Percentiles rank a stretch among this genome's conserved stretches.
phyloP scores from a whole-genome alignment of 192 early-diverging fungal species.

The Gryganskiella cystojenkinii region DNA sequence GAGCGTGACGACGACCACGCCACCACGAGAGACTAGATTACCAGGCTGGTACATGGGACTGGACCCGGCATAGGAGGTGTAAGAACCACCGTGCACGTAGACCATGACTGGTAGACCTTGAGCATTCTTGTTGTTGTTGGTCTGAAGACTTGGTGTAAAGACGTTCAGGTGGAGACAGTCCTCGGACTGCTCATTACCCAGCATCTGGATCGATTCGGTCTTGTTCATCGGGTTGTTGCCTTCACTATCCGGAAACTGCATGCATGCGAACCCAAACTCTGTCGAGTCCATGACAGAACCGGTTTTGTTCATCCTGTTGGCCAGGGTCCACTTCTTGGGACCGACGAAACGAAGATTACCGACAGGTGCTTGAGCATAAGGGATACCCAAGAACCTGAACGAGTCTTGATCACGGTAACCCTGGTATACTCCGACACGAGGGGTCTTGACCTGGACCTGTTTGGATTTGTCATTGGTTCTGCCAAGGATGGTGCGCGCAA shows the following conservation, averaged over 20 bases:
- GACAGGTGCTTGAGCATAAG: slow-evolving; percentile 24
- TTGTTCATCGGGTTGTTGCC: background rate
- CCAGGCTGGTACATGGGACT: background rate
- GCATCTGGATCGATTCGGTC: no score
- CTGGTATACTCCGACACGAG: background rate
- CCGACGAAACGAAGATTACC: slow-evolving; percentile 6
- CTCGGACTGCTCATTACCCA: slow-evolving; percentile 3
- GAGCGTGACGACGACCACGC: slow-evolving; percentile 16
- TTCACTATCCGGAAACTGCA: background rate
- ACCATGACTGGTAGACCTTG: slow-evolving; percentile 7
- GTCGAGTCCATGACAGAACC: background rate
- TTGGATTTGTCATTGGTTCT: background rate
- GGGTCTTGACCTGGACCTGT: background rate
- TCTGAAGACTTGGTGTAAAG: slow-evolving; percentile 13
- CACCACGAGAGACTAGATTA: slow-evolving; percentile 16
- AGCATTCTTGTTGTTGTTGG: no score
- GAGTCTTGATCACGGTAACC: slow-evolving; percentile 27
- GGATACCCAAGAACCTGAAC: slow-evolving; percentile 27
- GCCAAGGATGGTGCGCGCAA: background rate
- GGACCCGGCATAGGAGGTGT: background rate
- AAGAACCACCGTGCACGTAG: slow-evolving; percentile 11
- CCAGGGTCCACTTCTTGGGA: background rate
- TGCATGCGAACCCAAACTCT: slow-evolving; percentile 7
- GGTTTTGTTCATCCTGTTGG: no score
- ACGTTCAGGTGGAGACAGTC: slow-evolving; percentile 34